Evolutionary conservation across 805 yeast genomes (phyloP), one percentile per base, ranked within the genome.

Genomic region (Ogataea zsoltii): DNA sequence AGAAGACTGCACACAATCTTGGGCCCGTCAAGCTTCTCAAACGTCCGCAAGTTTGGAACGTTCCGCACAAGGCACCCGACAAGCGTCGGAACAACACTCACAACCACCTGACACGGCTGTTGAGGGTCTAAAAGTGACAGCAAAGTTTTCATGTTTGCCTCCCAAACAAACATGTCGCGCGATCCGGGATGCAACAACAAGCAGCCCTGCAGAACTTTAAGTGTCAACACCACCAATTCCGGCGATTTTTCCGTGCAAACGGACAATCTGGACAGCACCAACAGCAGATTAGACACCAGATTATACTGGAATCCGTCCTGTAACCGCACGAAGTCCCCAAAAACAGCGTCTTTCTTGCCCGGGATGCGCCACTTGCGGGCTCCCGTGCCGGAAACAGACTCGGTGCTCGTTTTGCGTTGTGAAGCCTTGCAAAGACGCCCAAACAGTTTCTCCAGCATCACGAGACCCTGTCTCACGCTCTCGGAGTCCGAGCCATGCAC

Each of bases 11-110:
- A 82, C 4, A 84, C 65, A 0, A 65, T 63, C 32, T 75, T 69
- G 28, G 84, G 76, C 0, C 91, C 92, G 5, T 68, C 66, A 44
- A 77, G 61, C 6, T 58, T 56, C 58, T 85, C 92, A 60, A 85
- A 84, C 3, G 65, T 62, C 32, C 92, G 66, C 48, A 83, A 71
- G 50, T 76, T 80, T n/a, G 63, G 65, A 31, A 80, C 77, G 47
- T 79, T 75, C 38, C 81, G 73, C 16, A 84, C 79, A 48, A 85
- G 57, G 4, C 77, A 70, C 37, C 83, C 80, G 9, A 82, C 82
- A 19, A 84, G 57, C 0, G 83, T 70, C 19, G 83, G 76, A 12
- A 85, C 71, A 10, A 74, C 65, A 2, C 69, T 66, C 4, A 62
- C 63, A 41, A 72, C 68, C 7, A 75, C 58, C 13, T 40, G 32